A percentile compares a stretch with the other conserved stretches of the same genome.
Evolutionary conservation across 148 eudicot genomes (phyloP).

Genomic region (Oxyria digyna): DNA sequence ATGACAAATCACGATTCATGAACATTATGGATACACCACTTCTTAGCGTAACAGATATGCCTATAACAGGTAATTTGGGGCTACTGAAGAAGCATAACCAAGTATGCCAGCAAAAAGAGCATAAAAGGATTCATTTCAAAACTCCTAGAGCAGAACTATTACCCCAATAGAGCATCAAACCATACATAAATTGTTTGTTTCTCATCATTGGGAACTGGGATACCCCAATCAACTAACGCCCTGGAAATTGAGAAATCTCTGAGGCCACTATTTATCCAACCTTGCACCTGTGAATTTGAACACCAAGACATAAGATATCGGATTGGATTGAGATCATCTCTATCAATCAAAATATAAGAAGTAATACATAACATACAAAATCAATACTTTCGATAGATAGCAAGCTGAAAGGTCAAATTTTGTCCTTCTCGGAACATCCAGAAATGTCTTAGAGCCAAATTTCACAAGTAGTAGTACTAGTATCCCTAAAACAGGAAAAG

Average conservation of each 20-base stretch:
- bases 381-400: not conserved
- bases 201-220: slow-evolving; percentile 30
- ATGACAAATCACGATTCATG: not conserved
- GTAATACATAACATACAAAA: not conserved
- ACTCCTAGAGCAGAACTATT: slow-evolving; percentile 12
- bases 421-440: not conserved
- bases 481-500: not conserved
- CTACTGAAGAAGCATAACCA: not conserved
- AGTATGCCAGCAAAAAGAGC: not conserved
- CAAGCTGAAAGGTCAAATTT: not conserved
- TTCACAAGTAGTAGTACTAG: not conserved
- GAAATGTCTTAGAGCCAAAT: not conserved
- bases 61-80: not conserved
- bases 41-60: not conserved
- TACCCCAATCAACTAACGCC: slow-evolving; percentile 43
- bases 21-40: not conserved
- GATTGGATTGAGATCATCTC: not conserved
- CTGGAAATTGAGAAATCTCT: slow-evolving; percentile 39
- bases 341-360: not conserved
- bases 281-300: slow-evolving; percentile 24
- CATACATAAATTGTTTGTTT: slow-evolving; percentile 47
- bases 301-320: not conserved
- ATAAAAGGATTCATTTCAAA: not conserved
- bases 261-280: slow-evolving; percentile 34
- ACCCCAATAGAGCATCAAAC: slow-evolving; percentile 75